These are phyloP conservation scores for Pseudogymnoascus sp. DNA, from an alignment of 2,329 filamentous ascomycete genomes.

Conservation along the genomic window DNA sequence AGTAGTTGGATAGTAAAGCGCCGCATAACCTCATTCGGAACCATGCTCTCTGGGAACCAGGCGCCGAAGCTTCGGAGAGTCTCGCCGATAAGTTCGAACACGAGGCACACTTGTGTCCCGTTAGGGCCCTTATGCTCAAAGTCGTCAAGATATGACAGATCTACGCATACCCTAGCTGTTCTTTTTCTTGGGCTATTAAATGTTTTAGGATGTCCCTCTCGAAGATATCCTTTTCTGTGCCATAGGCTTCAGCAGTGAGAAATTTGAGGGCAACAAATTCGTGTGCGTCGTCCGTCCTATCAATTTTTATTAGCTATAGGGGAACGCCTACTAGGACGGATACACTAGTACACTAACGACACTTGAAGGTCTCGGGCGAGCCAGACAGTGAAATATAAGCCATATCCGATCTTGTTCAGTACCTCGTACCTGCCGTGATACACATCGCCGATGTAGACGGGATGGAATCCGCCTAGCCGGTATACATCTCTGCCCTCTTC, in stretches of 20 bases:
- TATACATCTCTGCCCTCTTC: constrained; percentile 13
- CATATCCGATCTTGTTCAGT: constrained; percentile 24
- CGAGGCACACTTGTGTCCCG: constrained; percentile 29
- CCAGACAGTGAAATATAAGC: constrained; percentile 23
- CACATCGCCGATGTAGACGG: constrained; percentile 21
- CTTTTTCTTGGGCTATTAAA: constrained; percentile 10
- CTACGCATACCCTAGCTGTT: constrained; percentile 17
- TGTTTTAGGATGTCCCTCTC: constrained; percentile 19
- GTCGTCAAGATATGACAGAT: constrained; percentile 23
- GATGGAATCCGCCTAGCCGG: constrained; percentile 20
- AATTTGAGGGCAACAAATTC: background rate
- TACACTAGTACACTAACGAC: background rate
- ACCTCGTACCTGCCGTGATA: constrained; percentile 19
- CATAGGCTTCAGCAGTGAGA: constrained; percentile 11
- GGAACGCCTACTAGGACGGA: background rate
- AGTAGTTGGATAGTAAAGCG: too few species aligned
- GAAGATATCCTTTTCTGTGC: constrained; percentile 14
- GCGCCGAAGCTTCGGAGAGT: constrained; percentile 14
- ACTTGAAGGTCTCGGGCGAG: constrained; percentile 14
- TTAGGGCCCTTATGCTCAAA: constrained; percentile 29
- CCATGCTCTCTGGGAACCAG: constrained; percentile 15
- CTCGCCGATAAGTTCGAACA: constrained; percentile 29
- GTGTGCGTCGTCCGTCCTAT: background rate
- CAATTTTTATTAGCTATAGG: background rate
- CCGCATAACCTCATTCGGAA: constrained; percentile 16